Evolutionary conservation across 495 filamentous ascomycete genomes (phyloP), one percentile per base, ranked within the genome.

Genomic region (Penicillium cataractarum): DNA sequence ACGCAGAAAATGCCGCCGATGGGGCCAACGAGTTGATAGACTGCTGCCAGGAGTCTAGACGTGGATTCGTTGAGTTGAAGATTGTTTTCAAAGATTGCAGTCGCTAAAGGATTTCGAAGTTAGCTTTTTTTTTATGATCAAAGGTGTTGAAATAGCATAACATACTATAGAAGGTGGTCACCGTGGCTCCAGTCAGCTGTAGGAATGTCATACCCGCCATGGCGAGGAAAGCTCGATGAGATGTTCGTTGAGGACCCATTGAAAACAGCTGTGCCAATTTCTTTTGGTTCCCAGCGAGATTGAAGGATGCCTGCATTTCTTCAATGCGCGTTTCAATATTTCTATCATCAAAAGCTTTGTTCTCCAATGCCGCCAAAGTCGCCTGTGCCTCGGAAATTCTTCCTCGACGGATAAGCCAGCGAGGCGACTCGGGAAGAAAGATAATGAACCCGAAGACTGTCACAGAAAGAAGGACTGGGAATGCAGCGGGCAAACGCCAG

Each of bases 401-500:
- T 27, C 65, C 70, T 29, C 74, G 68, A 58, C 71, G 73, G 44
- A 82, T 68, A 2, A 82, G 67, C 79, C 77, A 82, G 5, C 80
- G 75, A 22, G 80, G 80, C 2, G 78, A 80, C 49, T 80, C 78
- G 0, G 80, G 77, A 22, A 80, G 69, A 31, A 73, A 63, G 19
- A 68, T 68, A 0, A 76, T 67, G 65, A 83, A 84, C 2, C 32
- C 33, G 4, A 72, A 22, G 24, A 72, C 58, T 12, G 55, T 35
- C 4, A 60, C 3, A 0, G 65, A 84, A 37, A 60, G 65, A 19
- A 74, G 17, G 62, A 80, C 70, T 35, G 83, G 78, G 49, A 84
- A 77, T 4, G 77, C 81, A 4, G 82, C 69, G 1, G 83, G 83
- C 24, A 85, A 71, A 24, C 83, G 71, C 83, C 83, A 85, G 7